Evolutionary conservation across 176 grass and related monocot species (phyloP).

Genomic region (Tillandsia leiboldiana): DNA sequence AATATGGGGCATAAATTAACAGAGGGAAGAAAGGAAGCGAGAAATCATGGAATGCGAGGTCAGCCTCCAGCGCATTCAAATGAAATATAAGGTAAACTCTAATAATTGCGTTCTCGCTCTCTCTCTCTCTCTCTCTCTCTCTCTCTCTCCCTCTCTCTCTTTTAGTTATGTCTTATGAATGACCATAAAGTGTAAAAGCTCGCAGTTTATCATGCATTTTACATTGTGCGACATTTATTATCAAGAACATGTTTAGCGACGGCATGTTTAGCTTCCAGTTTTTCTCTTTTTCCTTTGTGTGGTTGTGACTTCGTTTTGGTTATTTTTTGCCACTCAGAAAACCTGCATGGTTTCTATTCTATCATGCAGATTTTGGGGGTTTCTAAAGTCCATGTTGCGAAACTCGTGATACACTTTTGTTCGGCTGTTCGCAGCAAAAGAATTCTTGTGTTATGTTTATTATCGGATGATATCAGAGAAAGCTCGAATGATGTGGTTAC

Average conservation of each 20-base stretch:
- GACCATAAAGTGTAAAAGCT: no score
- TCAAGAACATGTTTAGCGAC: not conserved
- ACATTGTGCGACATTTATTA: no score
- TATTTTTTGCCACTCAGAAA: not conserved
- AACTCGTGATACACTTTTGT: no score
- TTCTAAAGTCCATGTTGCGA: not conserved
- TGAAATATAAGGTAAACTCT: slow-evolving; percentile 80
- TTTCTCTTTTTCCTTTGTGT: not conserved
- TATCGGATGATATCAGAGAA: no score
- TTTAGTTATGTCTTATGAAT: no score
- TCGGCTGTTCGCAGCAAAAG: no score
- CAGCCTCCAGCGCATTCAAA: slow-evolving; percentile 70
- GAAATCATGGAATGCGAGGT: slow-evolving; percentile 73
- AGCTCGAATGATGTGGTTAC: no score
- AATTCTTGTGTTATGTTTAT: no score
- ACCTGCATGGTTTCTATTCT: not conserved
- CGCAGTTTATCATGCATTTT: no score
- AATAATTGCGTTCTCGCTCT: slow-evolving; percentile 1
- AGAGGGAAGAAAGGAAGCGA: slow-evolving; percentile 94
- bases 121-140: not conserved
- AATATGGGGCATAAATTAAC: slow-evolving; percentile 7
- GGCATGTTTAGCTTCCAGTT: not conserved
- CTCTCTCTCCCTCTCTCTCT: no score
- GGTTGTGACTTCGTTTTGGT: not conserved
- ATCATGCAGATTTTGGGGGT: not conserved